A percentile compares a stretch with the other conserved stretches of the same genome.
phyloP scores from a whole-genome alignment of 2,329 filamentous ascomycete genomes.

The Neonectria punicea region DNA sequence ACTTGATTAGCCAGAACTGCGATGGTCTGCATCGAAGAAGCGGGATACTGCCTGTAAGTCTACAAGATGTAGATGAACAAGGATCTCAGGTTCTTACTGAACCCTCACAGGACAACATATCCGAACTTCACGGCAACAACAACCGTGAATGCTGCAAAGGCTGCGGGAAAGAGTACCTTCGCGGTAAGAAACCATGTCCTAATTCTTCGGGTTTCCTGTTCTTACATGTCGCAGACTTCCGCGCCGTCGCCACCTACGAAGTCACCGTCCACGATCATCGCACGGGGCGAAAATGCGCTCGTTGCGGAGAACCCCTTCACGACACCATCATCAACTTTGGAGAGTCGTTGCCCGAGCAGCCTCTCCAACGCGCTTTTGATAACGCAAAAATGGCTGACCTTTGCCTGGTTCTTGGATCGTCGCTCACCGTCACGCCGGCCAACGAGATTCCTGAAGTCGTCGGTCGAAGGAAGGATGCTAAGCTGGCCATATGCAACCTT shows the following conservation, averaged over 20 bases:
- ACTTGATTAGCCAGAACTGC: slow-evolving; percentile 54
- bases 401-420: slow-evolving; percentile 59
- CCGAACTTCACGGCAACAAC: slow-evolving; percentile 60
- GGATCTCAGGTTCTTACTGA: neutral
- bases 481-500: slow-evolving; percentile 58
- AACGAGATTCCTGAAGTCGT: slow-evolving; percentile 53
- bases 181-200: slow-evolving; percentile 41
- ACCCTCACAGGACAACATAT: slow-evolving; percentile 51
- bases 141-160: slow-evolving; percentile 57
- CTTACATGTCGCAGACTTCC: slow-evolving; percentile 49
- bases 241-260: slow-evolving; percentile 55
- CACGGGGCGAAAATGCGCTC: slow-evolving; percentile 56
- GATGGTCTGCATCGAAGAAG: slow-evolving; percentile 57
- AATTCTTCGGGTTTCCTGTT: fast-evolving
- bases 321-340: slow-evolving; percentile 60
- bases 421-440: slow-evolving; percentile 55
- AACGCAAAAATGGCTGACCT: slow-evolving; percentile 56
- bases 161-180: slow-evolving; percentile 58
- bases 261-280: slow-evolving; percentile 57
- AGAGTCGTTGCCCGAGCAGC: slow-evolving; percentile 48
- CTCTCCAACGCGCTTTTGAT: slow-evolving; percentile 46
- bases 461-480: slow-evolving; percentile 43
- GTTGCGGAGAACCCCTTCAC: slow-evolving; percentile 51
- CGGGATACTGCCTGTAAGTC: slow-evolving; percentile 55
- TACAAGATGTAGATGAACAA: fast-evolving